Evolutionary conservation across 805 yeast genomes (phyloP).

Genomic region (Teunomyces funiuensis): DNA sequence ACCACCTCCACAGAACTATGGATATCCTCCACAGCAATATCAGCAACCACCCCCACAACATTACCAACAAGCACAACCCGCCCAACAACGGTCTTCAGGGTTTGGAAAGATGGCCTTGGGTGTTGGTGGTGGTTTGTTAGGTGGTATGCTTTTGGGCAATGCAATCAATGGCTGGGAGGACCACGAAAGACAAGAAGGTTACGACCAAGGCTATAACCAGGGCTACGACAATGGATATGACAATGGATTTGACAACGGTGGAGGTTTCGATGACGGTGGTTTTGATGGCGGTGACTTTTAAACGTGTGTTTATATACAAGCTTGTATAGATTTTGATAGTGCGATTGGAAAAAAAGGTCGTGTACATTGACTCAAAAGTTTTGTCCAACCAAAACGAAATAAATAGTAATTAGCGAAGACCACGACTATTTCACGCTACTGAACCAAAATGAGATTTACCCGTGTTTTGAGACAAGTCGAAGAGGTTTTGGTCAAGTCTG

Average conservation of each 20-base stretch:
- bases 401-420: not conserved
- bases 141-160: conserved; percentile 54
- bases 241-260: conserved; percentile 25
- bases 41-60: conserved; percentile 25
- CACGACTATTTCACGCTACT: not conserved
- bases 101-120: conserved; percentile 42
- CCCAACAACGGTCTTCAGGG: conserved; percentile 18
- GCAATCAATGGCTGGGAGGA: conserved; percentile 35
- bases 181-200: conserved; percentile 26
- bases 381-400: conserved; percentile 10
- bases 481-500: conserved; percentile 57
- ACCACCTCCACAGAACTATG: conserved; percentile 27
- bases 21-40: conserved; percentile 27
- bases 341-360: not conserved
- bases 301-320: not conserved
- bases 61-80: conserved; percentile 27
- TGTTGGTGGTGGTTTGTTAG: conserved; percentile 56
- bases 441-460: conserved; percentile 38
- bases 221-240: conserved; percentile 30
- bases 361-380: not conserved
- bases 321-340: not conserved
- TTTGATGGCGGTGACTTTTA: conserved; percentile 13
- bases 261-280: conserved; percentile 24
- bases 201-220: conserved; percentile 36
- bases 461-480: conserved; percentile 43